Evolutionary conservation across 495 filamentous ascomycete genomes (phyloP).

Genomic region (Chlorociboria aeruginascens): DNA sequence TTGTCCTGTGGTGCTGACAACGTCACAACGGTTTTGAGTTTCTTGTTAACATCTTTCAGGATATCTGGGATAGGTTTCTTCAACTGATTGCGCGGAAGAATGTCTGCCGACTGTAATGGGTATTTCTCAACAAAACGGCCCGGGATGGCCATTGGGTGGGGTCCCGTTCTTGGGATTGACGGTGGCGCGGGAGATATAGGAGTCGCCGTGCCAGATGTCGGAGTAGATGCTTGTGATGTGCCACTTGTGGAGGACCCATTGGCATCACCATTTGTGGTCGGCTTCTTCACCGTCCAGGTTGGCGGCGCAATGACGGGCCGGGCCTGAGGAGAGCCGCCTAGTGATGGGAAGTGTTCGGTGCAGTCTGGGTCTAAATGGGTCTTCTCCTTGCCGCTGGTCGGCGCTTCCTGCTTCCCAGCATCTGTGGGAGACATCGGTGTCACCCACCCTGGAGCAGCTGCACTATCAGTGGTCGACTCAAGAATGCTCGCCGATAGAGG

Average conservation of each 20-base stretch:
- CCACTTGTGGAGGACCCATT: slow-evolving; percentile 50
- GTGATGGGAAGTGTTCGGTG: slow-evolving; percentile 79
- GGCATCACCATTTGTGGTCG: slow-evolving; percentile 29
- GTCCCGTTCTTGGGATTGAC: slow-evolving; percentile 24
- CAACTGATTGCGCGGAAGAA: slow-evolving; percentile 60
- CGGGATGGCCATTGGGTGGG: slow-evolving; percentile 24
- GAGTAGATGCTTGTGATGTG: slow-evolving; percentile 29
- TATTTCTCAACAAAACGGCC: slow-evolving; percentile 4
- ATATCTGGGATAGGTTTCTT: slow-evolving; percentile 75
- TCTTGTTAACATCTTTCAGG: slow-evolving; percentile 74
- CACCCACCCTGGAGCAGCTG: slow-evolving; percentile 24
- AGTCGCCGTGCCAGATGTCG: slow-evolving; percentile 33
- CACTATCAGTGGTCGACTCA: slow-evolving; percentile 20
- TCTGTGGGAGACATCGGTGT: slow-evolving; percentile 41
- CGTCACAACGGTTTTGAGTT: slow-evolving; percentile 74
- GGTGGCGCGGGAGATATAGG: slow-evolving; percentile 18
- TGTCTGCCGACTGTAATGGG: slow-evolving; percentile 54
- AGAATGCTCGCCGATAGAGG: slow-evolving; percentile 22
- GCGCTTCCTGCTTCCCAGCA: slow-evolving; percentile 48
- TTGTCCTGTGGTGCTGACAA: slow-evolving; percentile 56
- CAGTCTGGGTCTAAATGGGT: slow-evolving; percentile 65
- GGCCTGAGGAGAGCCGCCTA: slow-evolving; percentile 63
- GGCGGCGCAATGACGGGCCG: slow-evolving; percentile 39
- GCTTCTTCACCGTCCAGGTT: slow-evolving; percentile 56
- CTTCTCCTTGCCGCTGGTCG: slow-evolving; percentile 27